Base-by-base conservation (phyloP, 2,329 filamentous ascomycete genomes). In the Fusarium cicatricum region DNA sequence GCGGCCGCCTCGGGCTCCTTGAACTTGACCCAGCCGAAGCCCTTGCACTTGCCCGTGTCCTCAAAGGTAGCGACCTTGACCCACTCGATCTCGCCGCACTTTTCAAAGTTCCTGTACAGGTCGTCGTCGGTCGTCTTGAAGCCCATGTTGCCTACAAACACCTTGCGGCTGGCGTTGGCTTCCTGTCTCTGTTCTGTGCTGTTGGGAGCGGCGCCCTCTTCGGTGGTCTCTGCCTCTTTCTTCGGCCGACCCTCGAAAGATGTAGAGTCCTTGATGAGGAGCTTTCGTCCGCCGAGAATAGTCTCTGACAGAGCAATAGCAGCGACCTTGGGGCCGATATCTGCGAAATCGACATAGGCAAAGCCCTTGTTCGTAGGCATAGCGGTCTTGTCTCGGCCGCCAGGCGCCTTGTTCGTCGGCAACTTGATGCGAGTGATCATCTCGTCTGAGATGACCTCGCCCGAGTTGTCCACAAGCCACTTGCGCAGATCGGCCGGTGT, bases 41-140 rank as follows among this genome's bases (percentile, higher is more conserved):
- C 96, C 78, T 98, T 98, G 80, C 95, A 99, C 78, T 98, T 99
- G 37, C 95, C 95, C 16, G 89, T 89, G 74, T 99, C 96, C 75
- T 98, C 91, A 71, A 99, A 99, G 1, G 93, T 97, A 3, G 95
- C 95, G 64, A 98, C 81, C 77, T 96, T 94, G 62, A 92, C 84
- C 78, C 90, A 90, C 47, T 88, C 85, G 58, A 98, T 86, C 59
- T 88, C 82, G 44, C 95, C 95, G 72, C 94, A 98, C 72, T 89
- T 91, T 42, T 83, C 83, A 74, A 97, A 98, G 71, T 97, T 91
- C 61, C 88, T 82, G 64, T 86, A 81, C 43, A 99, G 76, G 66
- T 91, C 87, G 49, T 97, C 92, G 67, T 94, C 90, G 7, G 88
- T 92, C 5, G 87, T 86, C 70, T 90, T 86, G 75, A 94, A 97